phyloP scores from a whole-genome alignment of 192 early-diverging fungal genomes.

The Coemansia sp. region DNA sequence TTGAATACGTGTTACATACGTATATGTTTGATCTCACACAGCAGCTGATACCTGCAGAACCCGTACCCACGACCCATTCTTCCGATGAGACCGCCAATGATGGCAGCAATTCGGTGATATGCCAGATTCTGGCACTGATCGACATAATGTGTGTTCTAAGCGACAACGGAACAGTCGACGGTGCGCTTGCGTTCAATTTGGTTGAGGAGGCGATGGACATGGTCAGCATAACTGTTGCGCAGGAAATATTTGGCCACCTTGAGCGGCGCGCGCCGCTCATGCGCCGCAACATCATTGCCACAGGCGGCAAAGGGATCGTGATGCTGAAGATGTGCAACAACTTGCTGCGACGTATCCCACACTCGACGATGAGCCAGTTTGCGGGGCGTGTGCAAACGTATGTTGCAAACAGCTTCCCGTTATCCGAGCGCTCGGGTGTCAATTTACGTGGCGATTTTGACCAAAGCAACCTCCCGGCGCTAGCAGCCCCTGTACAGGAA shows the following conservation, averaged over 20 bases:
- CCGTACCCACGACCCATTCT: not conserved
- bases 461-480: slow-evolving; percentile 61
- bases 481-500: slow-evolving; percentile 14
- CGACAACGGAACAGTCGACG: slow-evolving; percentile 19
- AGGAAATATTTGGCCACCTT: slow-evolving; percentile 38
- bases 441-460: slow-evolving; percentile 90
- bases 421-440: slow-evolving; percentile 87
- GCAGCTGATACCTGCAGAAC: slow-evolving; percentile 17
- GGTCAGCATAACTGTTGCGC: slow-evolving; percentile 18
- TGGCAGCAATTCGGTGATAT: not conserved
- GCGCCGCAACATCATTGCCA: slow-evolving; percentile 65
- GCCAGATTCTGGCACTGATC: slow-evolving; percentile 12
- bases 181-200: slow-evolving; percentile 35
- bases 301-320: slow-evolving; percentile 79
- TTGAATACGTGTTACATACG: slow-evolving; percentile 39
- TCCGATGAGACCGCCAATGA: not conserved
- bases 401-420: slow-evolving; percentile 79
- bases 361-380: slow-evolving; percentile 74
- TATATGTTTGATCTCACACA: slow-evolving; percentile 25
- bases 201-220: slow-evolving; percentile 49
- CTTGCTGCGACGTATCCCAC: slow-evolving; percentile 84
- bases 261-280: slow-evolving; percentile 33
- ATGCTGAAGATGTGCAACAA: slow-evolving; percentile 87
- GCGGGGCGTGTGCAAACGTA: slow-evolving; percentile 89
- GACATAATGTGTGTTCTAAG: slow-evolving; percentile 36